Base-by-base conservation (phyloP, 805 yeast species). In the Scheffersomyces ergatensis region DNA sequence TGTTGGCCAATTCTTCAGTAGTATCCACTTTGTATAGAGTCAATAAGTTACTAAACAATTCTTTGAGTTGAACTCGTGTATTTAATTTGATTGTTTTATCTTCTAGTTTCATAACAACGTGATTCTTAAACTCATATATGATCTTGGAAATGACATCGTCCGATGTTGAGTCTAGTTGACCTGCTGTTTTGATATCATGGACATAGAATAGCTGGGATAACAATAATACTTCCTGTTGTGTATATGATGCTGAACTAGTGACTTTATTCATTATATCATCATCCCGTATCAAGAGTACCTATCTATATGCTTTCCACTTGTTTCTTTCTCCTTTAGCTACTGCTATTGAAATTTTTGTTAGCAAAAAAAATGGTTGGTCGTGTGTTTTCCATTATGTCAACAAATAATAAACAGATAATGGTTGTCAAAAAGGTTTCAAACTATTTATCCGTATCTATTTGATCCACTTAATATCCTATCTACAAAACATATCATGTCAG, bases 1-100 rank as follows among this genome's bases (percentile, higher is more conserved):
- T 30, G 45, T 70, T 67, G 29, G 76, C 76, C 43, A 69, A 51
- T 16, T 66, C 69, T 2, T 70, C 67, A 16, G 76, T 68, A 38
- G 51, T 59, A 1, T 39, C 39, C 36, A 68, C 63, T 3, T 50
- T 49, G 41, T 61, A 50, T 33, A 46, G 43, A n/a, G 45, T 46
- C 19, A 68, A 48, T 32, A 68, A 42, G n/a, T 51, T 50, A 15
- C 46, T 44, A 44, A 67, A 69, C 12, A 67, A 38, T 27, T 45
- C 44, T 15, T 32, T 16, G 18, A 46, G 39, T 32, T 46, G 50
- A 15, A 17, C 16, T 8, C 17, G 24, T 12, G 47, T 42, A 30
- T 19, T 36, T 2, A 46, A 3, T 32, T 43, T 46, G 9, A 46
- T 38, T 7, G 17, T 12, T 21, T 43, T 40, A 14, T 38, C 29